phyloP scores from a whole-genome alignment of 2,329 filamentous ascomycete species.

The Macrophomina tecta region DNA sequence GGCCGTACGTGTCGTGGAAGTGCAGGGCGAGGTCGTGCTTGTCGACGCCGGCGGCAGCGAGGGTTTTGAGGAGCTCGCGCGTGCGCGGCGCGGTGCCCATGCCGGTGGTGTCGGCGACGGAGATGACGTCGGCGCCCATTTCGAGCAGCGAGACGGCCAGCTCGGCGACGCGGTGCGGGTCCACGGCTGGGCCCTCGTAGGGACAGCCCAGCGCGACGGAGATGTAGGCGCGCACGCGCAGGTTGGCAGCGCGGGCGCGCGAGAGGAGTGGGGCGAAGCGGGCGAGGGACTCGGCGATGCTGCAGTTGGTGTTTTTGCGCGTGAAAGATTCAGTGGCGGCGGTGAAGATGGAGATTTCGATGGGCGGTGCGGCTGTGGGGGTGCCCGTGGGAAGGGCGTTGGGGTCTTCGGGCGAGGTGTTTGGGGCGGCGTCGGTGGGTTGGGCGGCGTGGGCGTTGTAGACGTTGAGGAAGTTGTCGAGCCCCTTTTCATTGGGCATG shows the following conservation, averaged over 20 bases:
- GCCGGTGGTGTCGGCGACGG: conserved; percentile 87
- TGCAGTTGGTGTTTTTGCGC: conserved; percentile 81
- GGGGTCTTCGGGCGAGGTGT: conserved; percentile 51
- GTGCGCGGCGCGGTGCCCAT: conserved; percentile 83
- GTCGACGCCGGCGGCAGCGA: conserved; percentile 71
- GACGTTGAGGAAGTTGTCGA: conserved; percentile 65
- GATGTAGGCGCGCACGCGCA: conserved; percentile 79
- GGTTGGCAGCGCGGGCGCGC: conserved; percentile 66
- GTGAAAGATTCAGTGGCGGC: conserved; percentile 83
- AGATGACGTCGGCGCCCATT: conserved; percentile 90
- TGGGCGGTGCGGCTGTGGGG: conserved; percentile 45
- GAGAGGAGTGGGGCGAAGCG: conserved; percentile 74
- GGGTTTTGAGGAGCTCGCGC: conserved; percentile 66
- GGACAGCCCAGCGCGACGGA: conserved; percentile 77
- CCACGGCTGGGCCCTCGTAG: conserved; percentile 64
- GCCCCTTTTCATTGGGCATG: conserved; percentile 75
- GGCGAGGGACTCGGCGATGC: conserved; percentile 73
- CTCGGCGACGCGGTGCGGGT: conserved; percentile 65
- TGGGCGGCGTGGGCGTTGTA: conserved; percentile 57
- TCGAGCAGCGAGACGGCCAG: conserved; percentile 72
- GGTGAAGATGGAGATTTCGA: conserved; percentile 81
- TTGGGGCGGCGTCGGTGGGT: conserved; percentile 46
- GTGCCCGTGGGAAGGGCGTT: conserved; percentile 49
- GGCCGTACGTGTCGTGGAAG: conserved; percentile 73
- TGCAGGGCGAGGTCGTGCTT: conserved; percentile 78